Evolutionary conservation across 1,139 yeast genomes (phyloP).

Genomic region (Candida dubliniensis): DNA sequence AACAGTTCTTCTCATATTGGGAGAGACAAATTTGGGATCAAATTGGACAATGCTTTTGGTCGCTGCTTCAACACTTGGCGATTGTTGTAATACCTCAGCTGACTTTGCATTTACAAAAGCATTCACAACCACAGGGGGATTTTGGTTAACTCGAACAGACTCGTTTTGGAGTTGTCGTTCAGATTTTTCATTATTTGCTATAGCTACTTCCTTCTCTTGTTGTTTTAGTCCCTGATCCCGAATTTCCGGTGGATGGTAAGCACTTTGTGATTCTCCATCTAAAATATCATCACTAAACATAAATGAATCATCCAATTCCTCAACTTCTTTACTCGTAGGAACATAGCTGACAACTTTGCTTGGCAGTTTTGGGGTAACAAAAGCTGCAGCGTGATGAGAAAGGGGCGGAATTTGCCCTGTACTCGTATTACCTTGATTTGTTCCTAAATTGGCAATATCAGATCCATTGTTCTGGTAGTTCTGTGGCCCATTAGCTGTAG

Average conservation of each 20-base stretch:
- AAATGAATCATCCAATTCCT: conserved; percentile 62
- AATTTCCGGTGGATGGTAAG: background rate
- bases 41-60: conserved; percentile 32
- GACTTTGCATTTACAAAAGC: conserved; percentile 61
- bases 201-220: background rate
- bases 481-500: conserved; percentile 2
- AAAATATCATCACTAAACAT: conserved; percentile 63
- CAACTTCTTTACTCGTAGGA: conserved; percentile 22
- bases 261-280: conserved; percentile 16
- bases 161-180: too few species aligned
- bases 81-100: conserved; percentile 51
- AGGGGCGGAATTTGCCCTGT: conserved; percentile 1
- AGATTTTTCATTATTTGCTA: background rate
- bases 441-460: background rate
- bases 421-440: background rate
- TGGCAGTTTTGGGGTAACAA: conserved; percentile 15
- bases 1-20: conserved; percentile 51
- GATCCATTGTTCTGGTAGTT: conserved; percentile 7
- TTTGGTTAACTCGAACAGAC: background rate
- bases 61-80: conserved; percentile 30
- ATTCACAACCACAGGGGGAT: conserved; percentile 14
- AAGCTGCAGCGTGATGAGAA: conserved; percentile 11
- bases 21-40: conserved; percentile 53
- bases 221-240: conserved; percentile 1
- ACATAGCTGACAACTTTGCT: conserved; percentile 19